Base-by-base conservation (phyloP, 805 yeast genomes). In the Dipodascus albidus region DNA sequence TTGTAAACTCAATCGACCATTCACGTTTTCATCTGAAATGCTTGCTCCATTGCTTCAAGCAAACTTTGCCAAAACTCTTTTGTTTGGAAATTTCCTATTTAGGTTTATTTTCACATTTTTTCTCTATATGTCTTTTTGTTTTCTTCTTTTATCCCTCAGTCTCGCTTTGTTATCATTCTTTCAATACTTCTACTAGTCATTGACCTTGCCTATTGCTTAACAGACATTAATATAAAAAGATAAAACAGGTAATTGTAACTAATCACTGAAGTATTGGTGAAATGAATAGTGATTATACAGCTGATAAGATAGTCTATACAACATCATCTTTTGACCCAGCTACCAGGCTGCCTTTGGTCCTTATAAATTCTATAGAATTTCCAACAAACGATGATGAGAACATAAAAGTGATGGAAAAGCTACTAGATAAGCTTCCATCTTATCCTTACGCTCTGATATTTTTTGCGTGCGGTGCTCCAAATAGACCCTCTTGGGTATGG, bases 301-400 rank as follows among this genome's bases (percentile, higher is more conserved):
- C 68, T 3, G 65, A 68, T 48, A 74, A 71, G 60, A 72, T 74
- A 22, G 81, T 85, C 63, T 83, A 77, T 27, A 48, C 71, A 73
- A 71, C 93, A 1, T 75, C 74, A 50, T 74, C 84, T 1, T 64
- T 67, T 38, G 96, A 89, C 63, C 88, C 91, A 0, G 72, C 73
- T 51, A 75, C 87, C 0, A 72, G 76, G 6, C 74, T 81, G 22
- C 96, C 96, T 0, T 67, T 91, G 11, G 89, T 81, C 62, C 82
- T 89, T 2, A 80, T 91, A 56, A 96, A 91, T 65, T 80, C 96
- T 2, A 81, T 90, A 14, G 85, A 80, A 58, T 72, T 90, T 11
- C 96, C 96, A 0, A 70, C 79, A 11, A 74, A 76, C 66, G 65
- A 50, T 61, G 71, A 60, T 70, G 74, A 57, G 31, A 69, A 49